phyloP scores from a whole-genome alignment of 129 eudicot genomes.

The Sambucus nigra region DNA sequence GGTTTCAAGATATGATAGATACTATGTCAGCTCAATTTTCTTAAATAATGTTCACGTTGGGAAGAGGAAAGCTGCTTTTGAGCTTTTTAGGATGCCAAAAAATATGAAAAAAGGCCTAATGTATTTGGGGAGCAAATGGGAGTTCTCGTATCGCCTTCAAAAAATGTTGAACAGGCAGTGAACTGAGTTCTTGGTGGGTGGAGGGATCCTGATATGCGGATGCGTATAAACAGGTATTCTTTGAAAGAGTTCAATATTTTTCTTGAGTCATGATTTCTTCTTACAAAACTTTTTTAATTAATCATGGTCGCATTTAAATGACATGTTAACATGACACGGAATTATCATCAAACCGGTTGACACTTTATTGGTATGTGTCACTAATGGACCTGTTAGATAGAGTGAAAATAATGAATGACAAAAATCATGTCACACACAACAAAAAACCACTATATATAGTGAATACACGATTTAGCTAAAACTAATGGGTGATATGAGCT shows the following conservation, averaged over 20 bases:
- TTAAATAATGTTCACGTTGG: constrained; percentile 55
- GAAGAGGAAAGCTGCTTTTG: constrained; percentile 61
- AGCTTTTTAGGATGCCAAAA: constrained; percentile 59
- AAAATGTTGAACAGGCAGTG: constrained; percentile 51
- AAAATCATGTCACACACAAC: no score
- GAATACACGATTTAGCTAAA: no score
- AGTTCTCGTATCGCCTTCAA: constrained; percentile 63
- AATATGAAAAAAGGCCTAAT: constrained; percentile 51
- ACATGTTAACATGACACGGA: no score
- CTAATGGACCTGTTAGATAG: no score
- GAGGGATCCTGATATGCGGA: constrained; percentile 83
- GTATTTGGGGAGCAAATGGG: constrained; percentile 89
- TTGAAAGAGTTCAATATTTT: background rate
- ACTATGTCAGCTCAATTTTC: constrained; percentile 87
- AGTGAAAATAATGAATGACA: no score
- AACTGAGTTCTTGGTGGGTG: constrained; percentile 54
- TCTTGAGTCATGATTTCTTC: background rate
- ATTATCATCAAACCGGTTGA: no score
- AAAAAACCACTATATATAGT: no score
- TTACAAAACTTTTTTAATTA: no score
- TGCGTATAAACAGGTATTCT: constrained; percentile 81
- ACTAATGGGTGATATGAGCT: no score
- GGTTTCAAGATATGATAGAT: constrained; percentile 88
- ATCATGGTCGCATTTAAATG: no score
- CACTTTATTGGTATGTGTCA: no score